These are phyloP conservation scores for Peronospora farinosa DNA, from an alignment of 352 stramenopile genomes.

Conservation along the genomic window DNA sequence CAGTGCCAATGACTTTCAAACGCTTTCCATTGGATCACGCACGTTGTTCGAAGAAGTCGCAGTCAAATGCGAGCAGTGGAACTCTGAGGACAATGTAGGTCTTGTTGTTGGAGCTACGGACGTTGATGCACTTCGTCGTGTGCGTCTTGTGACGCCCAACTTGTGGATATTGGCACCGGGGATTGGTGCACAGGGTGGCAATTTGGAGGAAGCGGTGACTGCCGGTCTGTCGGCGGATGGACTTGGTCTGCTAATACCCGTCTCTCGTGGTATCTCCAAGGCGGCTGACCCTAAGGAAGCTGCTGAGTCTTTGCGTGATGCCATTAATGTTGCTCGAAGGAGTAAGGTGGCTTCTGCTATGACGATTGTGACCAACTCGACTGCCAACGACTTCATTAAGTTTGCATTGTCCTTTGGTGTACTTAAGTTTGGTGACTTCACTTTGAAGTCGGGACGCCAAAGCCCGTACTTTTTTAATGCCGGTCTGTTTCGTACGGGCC, in stretches of 20 bases:
- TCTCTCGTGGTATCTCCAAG: constrained; percentile 95
- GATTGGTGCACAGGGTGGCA: constrained; percentile 90
- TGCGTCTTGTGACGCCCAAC: constrained; percentile 75
- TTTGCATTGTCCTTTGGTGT: constrained; percentile 93
- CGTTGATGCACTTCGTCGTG: constrained; percentile 82
- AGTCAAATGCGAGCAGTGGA: constrained; percentile 87
- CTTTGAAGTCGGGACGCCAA: constrained; percentile 95
- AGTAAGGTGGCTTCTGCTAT: constrained; percentile 33
- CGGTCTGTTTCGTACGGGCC: constrained; percentile 92
- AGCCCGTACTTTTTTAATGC: constrained; percentile 99
- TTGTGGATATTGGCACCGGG: constrained; percentile 97
- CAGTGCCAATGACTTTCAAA: constrained; percentile 94
- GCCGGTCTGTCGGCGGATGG: constrained; percentile 81
- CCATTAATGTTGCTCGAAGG: constrained; percentile 90
- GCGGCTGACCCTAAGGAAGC: constrained; percentile 84
- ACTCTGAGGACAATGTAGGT: constrained; percentile 87
- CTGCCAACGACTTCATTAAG: constrained; percentile 93
- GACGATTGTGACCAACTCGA: constrained; percentile 19
- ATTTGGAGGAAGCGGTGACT: constrained; percentile 86
- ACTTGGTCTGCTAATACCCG: constrained; percentile 92
- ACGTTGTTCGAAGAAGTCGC: constrained; percentile 89
- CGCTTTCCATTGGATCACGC: constrained; percentile 45
- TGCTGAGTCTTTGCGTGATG: constrained; percentile 86
- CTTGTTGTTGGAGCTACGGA: constrained; percentile 98
- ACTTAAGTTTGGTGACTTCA: constrained; percentile 97